Evolutionary conservation across 805 yeast genomes (phyloP), one percentile per base, ranked within the genome.

Genomic region (Candida easanensis): DNA sequence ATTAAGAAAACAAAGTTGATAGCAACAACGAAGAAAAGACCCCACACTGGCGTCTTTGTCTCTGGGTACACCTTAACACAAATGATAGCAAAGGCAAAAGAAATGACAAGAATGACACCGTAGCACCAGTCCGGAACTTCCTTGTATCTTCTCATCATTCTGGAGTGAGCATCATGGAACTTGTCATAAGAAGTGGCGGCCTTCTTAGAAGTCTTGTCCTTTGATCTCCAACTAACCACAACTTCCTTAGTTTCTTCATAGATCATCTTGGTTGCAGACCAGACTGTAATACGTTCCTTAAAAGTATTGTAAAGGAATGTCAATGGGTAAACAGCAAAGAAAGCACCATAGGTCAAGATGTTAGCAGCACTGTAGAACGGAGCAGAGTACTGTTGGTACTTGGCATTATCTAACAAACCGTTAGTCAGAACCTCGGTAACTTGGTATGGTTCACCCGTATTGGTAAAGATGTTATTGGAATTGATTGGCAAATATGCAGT

Each of bases 301-400:
- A 61, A 59, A 34, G 68, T 49, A 32, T 75, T 71, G 54, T 73
- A 75, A 1, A 73, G 50, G 22, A 79, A 70, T 4, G 76, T 68
- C 51, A 79, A 73, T 4, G 84, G 81, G 51, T 77, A 77, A 10
- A 52, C 41, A 3, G 42, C 27, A 39, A 68, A 68, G 54, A 67
- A 72, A 0, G 80, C 74, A 16, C 85, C 84, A 53, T 79, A 80
- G 17, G 70, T 59, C 9, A 81, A 76, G 46, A 80, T 61, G 56
- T 77, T 77, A 2, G 80, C 85, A 5, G 88, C 86, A 22, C 78
- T 57, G 54, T 78, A 80, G 60, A 73, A 82, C 8, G 88, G 88
- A 8, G 85, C 82, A 1, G 86, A 83, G 48, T 79, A 74, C n/a
- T 59, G 46, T 42, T 67, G 64, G 56, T 80, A 80, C 51, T 72